These are phyloP conservation scores for Colletotrichum caudatum DNA, from an alignment of 2,329 filamentous ascomycete species.

Conservation along the genomic window DNA sequence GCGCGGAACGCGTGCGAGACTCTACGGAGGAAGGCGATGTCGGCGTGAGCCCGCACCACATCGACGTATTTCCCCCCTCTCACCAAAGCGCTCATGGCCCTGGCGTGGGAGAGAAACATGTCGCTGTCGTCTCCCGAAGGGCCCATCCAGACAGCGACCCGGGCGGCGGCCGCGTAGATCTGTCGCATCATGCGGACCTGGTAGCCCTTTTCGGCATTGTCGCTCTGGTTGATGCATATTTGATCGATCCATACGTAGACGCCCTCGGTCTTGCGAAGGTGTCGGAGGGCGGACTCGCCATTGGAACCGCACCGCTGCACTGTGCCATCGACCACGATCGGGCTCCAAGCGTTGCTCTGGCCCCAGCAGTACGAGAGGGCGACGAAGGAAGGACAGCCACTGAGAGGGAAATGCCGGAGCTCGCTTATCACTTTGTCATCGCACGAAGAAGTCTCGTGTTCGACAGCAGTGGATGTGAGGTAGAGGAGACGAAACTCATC, in stretches of 20 bases:
- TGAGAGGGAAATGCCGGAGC: background rate
- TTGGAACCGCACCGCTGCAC: background rate
- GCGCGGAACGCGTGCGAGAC: constrained; percentile 20
- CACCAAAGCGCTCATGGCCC: constrained; percentile 6
- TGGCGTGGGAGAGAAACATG: background rate
- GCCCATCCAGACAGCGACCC: constrained; percentile 30
- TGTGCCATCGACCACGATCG: constrained; percentile 2
- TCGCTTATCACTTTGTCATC: background rate
- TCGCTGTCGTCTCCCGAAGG: constrained; percentile 1
- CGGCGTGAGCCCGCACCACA: constrained; percentile 3
- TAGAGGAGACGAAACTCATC: constrained; percentile 23
- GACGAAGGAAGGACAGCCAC: background rate
- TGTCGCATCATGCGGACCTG: constrained; percentile 30
- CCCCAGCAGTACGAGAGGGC: constrained; percentile 28
- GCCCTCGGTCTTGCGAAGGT: constrained; percentile 13
- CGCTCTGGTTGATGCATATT: constrained; percentile 27
- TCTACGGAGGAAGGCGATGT: constrained; percentile 15
- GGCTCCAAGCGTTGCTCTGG: background rate
- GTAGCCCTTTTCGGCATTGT: constrained; percentile 25
- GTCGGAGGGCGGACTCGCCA: constrained; percentile 17
- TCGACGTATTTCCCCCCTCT: background rate
- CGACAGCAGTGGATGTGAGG: background rate
- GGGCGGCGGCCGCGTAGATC: constrained; percentile 25
- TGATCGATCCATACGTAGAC: constrained; percentile 28
- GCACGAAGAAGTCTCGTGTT: background rate